A percentile compares a stretch with the other conserved stretches of the same genome.
phyloP scores from a whole-genome alignment of 2,329 filamentous ascomycete genomes.

The Cladosporium cucumerinum region DNA sequence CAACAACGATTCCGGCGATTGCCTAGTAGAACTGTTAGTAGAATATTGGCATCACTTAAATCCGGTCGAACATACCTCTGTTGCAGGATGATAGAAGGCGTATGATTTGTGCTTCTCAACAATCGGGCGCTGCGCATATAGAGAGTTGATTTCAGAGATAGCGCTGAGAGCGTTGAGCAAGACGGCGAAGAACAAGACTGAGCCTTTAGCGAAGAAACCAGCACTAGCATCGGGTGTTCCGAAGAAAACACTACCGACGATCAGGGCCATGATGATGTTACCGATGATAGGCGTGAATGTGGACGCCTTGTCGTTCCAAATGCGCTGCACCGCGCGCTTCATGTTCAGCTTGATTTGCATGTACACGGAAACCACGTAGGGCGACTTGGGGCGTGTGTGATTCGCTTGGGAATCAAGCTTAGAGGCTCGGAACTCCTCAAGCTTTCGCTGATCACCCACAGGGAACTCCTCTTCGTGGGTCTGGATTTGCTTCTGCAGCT shows the following conservation, averaged over 20 bases:
- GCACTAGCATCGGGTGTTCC: constrained; percentile 49
- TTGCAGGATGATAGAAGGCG: constrained; percentile 37
- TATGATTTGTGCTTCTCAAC: constrained; percentile 48
- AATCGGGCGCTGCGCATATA: constrained; percentile 47
- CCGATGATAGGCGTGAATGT: constrained; percentile 47
- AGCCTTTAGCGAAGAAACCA: constrained; percentile 54
- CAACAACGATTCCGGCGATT: constrained; percentile 52
- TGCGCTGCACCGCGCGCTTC: constrained; percentile 47
- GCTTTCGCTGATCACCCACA: constrained; percentile 40
- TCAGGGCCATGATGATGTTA: constrained; percentile 56
- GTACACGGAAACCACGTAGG: constrained; percentile 55
- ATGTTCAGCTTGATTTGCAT: constrained; percentile 55
- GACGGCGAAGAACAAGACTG: constrained; percentile 59
- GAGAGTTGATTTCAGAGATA: constrained; percentile 66
- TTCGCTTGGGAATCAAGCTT: constrained; percentile 54
- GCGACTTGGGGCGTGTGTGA: constrained; percentile 53
- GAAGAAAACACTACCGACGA: constrained; percentile 61
- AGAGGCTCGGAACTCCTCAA: constrained; percentile 45
- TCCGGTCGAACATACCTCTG: not conserved
- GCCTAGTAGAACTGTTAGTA: constrained; percentile 41
- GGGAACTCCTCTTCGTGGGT: constrained; percentile 49
- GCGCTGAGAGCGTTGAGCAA: constrained; percentile 58
- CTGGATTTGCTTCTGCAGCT: constrained; percentile 49
- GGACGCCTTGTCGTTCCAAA: constrained; percentile 52
- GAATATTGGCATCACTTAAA: not conserved